A percentile compares a stretch with the other conserved stretches of the same genome.
Evolutionary conservation across 2,329 filamentous ascomycete species (phyloP).

Genomic region (Ustilaginoidea virens): DNA sequence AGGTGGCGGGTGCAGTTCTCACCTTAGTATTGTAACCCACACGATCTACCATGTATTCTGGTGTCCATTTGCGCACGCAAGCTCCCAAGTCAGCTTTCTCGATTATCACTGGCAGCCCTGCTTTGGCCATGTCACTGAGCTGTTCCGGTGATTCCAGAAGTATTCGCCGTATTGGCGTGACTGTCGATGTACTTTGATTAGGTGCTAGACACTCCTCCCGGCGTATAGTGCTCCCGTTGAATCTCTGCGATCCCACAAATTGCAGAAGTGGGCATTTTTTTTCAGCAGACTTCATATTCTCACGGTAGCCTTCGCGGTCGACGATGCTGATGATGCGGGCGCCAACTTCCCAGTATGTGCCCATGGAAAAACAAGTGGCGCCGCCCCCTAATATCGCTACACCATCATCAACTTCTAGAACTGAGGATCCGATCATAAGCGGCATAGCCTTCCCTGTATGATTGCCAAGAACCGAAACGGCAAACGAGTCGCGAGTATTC

Average conservation of each 20-base stretch:
- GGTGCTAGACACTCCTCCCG: slow-evolving; percentile 1
- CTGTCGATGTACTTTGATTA: slow-evolving; percentile 5
- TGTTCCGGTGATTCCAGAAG: slow-evolving; percentile 34
- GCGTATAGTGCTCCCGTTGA: slow-evolving; percentile 6
- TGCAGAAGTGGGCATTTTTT: slow-evolving; percentile 3
- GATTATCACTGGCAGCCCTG: slow-evolving; percentile 43
- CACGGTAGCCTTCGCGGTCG: not conserved
- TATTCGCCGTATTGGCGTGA: slow-evolving; percentile 31
- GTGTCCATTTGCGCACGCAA: slow-evolving; percentile 53
- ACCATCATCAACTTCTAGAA: slow-evolving; percentile 29
- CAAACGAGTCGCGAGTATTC: no score
- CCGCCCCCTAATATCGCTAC: slow-evolving; percentile 62
- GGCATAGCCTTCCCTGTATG: slow-evolving; percentile 32
- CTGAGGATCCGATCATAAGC: slow-evolving; percentile 55
- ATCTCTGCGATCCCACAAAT: slow-evolving; percentile 14
- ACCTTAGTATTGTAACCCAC: slow-evolving; percentile 49
- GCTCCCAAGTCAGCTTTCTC: slow-evolving; percentile 48
- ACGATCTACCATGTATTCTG: slow-evolving; percentile 47
- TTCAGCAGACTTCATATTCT: not conserved
- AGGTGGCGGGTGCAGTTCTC: slow-evolving; percentile 11
- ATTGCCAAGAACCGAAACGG: no score
- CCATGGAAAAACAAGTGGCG: slow-evolving; percentile 82
- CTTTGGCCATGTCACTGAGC: slow-evolving; percentile 43
- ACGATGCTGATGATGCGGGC: slow-evolving; percentile 25
- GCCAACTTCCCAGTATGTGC: slow-evolving; percentile 64